Percentiles rank a stretch among this genome's conserved stretches.
phyloP scores from a whole-genome alignment of 129 eudicot genomes.

The carrot (Daucus carota) region DNA sequence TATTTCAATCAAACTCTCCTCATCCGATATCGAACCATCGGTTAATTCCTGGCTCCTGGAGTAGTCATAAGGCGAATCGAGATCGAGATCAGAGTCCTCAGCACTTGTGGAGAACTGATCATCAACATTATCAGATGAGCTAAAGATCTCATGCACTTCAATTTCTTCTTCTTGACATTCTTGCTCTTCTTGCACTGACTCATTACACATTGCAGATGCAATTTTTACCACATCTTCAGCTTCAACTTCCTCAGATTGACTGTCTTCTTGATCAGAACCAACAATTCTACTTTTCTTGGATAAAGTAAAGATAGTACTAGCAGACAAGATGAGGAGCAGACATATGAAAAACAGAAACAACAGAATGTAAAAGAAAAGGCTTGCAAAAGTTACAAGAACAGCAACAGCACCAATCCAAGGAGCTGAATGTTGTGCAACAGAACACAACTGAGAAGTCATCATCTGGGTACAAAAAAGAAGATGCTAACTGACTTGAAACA shows the following conservation, averaged over 20 bases:
- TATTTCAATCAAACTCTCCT: constrained; percentile 79
- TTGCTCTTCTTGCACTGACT: not conserved
- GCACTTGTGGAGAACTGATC: constrained; percentile 42
- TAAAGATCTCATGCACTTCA: constrained; percentile 5
- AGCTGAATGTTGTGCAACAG: constrained; percentile 16
- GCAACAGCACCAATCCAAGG: constrained; percentile 36
- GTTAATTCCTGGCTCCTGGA: constrained; percentile 32
- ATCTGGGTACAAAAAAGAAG: not conserved
- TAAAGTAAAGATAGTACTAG: constrained; percentile 19
- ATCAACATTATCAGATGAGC: constrained; percentile 35
- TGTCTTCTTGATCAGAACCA: not conserved
- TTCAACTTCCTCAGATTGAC: constrained; percentile 7
- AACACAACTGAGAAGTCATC: constrained; percentile 35
- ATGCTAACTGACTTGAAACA: not conserved
- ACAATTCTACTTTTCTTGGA: constrained; percentile 22
- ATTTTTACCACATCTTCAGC: not conserved
- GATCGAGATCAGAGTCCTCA: constrained; percentile 59
- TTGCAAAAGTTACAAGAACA: constrained; percentile 21
- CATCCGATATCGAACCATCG: constrained; percentile 88
- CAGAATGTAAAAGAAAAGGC: constrained; percentile 23
- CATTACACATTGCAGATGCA: not conserved
- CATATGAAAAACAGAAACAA: constrained; percentile 25
- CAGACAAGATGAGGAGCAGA: constrained; percentile 27
- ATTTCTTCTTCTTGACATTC: constrained; percentile 11
- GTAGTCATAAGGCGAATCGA: constrained; percentile 28